These are phyloP conservation scores for Podaxis rugospora DNA, from an alignment of 768 basidiomycete species.

Conservation along the genomic window DNA sequence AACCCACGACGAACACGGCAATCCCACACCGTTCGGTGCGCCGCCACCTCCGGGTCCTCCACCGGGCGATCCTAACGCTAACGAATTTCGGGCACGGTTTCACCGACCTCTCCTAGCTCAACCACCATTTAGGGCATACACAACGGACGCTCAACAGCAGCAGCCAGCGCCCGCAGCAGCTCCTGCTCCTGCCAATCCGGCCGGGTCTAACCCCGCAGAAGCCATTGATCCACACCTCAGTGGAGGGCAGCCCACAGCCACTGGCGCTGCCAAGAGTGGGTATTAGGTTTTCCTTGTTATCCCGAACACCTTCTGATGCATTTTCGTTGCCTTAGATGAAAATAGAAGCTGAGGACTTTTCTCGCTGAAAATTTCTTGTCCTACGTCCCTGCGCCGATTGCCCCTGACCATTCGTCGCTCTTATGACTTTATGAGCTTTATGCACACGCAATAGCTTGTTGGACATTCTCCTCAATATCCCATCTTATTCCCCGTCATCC, in stretches of 20 bases:
- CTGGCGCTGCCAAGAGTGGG: constrained; percentile 12
- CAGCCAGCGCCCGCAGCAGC: constrained; percentile 10
- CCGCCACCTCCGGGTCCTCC: constrained; percentile 9
- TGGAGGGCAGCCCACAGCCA: constrained; percentile 10
- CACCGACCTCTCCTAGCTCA: constrained; percentile 15
- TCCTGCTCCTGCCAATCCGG: neutral
- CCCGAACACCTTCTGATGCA: neutral
- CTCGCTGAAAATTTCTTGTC: neutral
- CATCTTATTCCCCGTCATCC: neutral
- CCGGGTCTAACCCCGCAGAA: constrained; percentile 14
- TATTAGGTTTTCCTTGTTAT: neutral
- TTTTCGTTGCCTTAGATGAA: neutral
- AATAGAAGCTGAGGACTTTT: constrained; percentile 1
- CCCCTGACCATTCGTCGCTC: no score
- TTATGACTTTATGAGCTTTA: constrained; percentile 7
- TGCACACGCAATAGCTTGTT: constrained; percentile 2
- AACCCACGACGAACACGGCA: constrained; percentile 22
- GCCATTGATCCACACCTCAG: constrained; percentile 13
- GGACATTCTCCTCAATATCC: neutral
- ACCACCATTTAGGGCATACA: constrained; percentile 8
- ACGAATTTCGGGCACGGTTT: constrained; percentile 9
- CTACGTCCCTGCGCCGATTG: neutral
- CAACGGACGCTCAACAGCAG: constrained; percentile 11
- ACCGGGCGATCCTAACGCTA: constrained; percentile 6
- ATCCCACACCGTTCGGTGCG: constrained; percentile 9